A percentile compares a stretch with the other conserved stretches of the same genome.
Evolutionary conservation across 2,329 filamentous ascomycete species (phyloP).

Genomic region (Epicoccum sorghinum): DNA sequence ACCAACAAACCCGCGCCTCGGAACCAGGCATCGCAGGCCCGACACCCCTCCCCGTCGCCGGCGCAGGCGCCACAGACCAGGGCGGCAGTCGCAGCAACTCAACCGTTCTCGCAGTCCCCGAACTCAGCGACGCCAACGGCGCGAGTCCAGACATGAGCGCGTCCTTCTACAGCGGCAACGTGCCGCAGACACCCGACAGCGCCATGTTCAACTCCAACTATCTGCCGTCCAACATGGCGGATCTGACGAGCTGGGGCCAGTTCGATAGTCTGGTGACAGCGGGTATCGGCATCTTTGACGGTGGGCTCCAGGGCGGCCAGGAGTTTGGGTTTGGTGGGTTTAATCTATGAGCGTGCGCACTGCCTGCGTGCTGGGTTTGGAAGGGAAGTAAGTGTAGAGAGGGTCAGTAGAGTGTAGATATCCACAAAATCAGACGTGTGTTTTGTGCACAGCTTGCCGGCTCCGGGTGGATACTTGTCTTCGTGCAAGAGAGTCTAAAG

Average conservation of each 20-base stretch:
- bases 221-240: conserved; percentile 38
- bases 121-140: conserved; percentile 20
- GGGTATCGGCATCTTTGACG: conserved; percentile 42
- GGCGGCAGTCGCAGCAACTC: background rate
- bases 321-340: conserved; percentile 33
- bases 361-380: no score
- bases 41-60: background rate
- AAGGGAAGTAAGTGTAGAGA: no score
- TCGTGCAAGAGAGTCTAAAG: no score
- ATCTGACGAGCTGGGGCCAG: conserved; percentile 47
- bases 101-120: conserved; percentile 4
- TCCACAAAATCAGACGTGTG: no score
- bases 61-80: background rate
- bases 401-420: no score
- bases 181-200: conserved; percentile 40
- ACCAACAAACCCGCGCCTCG: conserved; percentile 6
- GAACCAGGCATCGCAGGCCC: background rate
- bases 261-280: conserved; percentile 48
- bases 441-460: no score
- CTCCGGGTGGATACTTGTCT: no score
- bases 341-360: conserved; percentile 1
- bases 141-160: conserved; percentile 18
- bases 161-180: conserved; percentile 25
- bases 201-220: conserved; percentile 30
- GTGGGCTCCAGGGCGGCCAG: conserved; percentile 31